Percentiles rank a stretch among this genome's conserved stretches.
phyloP scores from a whole-genome alignment of 192 early-diverging fungal species.

The Coemansia sp. region DNA sequence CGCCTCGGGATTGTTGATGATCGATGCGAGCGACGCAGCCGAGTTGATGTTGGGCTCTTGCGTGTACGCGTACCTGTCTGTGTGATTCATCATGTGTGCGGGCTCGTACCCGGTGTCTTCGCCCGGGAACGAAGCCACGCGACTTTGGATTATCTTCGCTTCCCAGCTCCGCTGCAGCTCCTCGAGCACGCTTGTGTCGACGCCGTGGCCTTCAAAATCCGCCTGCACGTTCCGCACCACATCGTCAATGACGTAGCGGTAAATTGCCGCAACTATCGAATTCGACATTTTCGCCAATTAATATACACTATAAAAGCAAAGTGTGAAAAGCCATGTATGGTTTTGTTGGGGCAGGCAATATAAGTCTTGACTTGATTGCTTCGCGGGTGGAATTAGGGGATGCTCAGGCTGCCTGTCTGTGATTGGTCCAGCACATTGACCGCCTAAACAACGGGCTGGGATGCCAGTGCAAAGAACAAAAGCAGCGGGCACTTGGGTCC shows the following conservation, averaged over 20 bases:
- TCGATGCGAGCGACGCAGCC: slow-evolving; percentile 52
- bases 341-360: background rate
- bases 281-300: slow-evolving; percentile 37
- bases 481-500: background rate
- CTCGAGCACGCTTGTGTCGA: slow-evolving; percentile 80
- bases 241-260: slow-evolving; percentile 89
- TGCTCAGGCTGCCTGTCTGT: background rate
- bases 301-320: slow-evolving; percentile 1
- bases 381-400: slow-evolving; percentile 3
- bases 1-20: slow-evolving; percentile 50
- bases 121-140: slow-evolving; percentile 52
- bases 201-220: slow-evolving; percentile 88
- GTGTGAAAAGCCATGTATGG: background rate
- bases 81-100: background rate
- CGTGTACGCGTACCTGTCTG: slow-evolving; percentile 5
- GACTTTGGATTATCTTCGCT: slow-evolving; percentile 58
- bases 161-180: slow-evolving; percentile 79
- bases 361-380: background rate
- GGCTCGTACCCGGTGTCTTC: slow-evolving; percentile 22
- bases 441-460: background rate
- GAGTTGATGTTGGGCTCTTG: slow-evolving; percentile 40
- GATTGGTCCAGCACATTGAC: slow-evolving; percentile 17
- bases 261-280: slow-evolving; percentile 60
- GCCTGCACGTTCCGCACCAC: slow-evolving; percentile 83
- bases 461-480: background rate